A percentile compares a stretch with the other conserved stretches of the same genome.
These are phyloP conservation scores for Lipomyces yamadae DNA, from an alignment of 805 yeast genomes.

Conservation along the genomic window DNA sequence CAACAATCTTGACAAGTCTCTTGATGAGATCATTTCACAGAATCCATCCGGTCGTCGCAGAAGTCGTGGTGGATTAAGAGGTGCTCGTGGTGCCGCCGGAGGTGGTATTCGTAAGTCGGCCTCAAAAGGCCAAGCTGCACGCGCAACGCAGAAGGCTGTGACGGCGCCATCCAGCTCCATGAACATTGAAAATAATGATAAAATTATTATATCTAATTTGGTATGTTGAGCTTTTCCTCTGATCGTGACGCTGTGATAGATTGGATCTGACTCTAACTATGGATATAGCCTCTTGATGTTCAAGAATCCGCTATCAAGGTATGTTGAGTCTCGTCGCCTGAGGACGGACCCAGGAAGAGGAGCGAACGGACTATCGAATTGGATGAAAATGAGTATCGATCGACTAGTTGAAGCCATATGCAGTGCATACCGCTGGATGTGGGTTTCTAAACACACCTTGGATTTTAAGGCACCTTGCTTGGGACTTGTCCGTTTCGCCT, in stretches of 20 bases:
- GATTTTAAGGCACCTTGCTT: too few species aligned
- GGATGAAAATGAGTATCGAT: constrained; percentile 6
- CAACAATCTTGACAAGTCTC: constrained; percentile 84
- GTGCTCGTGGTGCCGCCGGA: constrained; percentile 28
- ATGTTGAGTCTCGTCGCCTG: constrained; percentile 53
- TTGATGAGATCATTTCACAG: constrained; percentile 89
- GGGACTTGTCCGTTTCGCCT: background rate
- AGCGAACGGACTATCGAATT: constrained; percentile 4
- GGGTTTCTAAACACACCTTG: background rate
- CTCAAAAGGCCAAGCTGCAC: constrained; percentile 39
- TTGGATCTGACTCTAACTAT: constrained; percentile 8
- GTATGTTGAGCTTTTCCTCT: constrained; percentile 42
- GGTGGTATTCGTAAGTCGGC: constrained; percentile 43
- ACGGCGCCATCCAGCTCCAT: constrained; percentile 49
- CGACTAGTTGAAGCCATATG: background rate
- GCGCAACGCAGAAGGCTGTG: constrained; percentile 46
- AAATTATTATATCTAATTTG: constrained; percentile 82
- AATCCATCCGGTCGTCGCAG: constrained; percentile 45
- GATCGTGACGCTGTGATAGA: background rate
- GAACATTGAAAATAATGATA: constrained; percentile 57
- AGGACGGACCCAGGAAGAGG: constrained; percentile 18
- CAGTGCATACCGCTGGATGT: background rate
- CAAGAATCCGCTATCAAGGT: constrained; percentile 83
- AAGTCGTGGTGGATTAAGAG: constrained; percentile 27
- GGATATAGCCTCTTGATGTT: constrained; percentile 70